Evolutionary conservation across 148 eudicot genomes (phyloP).

Genomic region (Spergularia marina): DNA sequence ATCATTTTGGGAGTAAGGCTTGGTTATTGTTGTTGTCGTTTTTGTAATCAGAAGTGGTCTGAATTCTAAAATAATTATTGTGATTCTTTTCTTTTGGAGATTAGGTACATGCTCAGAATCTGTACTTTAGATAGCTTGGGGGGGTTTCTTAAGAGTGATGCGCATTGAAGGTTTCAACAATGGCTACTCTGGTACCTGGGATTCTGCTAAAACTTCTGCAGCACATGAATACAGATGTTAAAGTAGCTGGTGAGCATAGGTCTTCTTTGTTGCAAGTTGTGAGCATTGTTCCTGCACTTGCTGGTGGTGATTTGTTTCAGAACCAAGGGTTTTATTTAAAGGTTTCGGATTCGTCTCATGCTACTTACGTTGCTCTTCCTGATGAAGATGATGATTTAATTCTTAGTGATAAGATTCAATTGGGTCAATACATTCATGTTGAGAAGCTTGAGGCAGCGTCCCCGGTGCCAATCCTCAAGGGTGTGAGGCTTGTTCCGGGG

Average conservation of each 20-base stretch:
- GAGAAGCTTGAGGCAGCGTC: slow-evolving; percentile 76
- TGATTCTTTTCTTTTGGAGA: slow-evolving; percentile 15
- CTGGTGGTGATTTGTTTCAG: slow-evolving; percentile 81
- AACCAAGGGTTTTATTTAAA: slow-evolving; percentile 87
- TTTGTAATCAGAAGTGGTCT: not conserved
- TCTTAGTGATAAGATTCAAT: slow-evolving; percentile 77
- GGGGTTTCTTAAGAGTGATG: slow-evolving; percentile 41
- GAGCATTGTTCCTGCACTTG: slow-evolving; percentile 80
- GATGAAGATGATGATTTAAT: slow-evolving; percentile 85
- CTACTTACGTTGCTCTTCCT: slow-evolving; percentile 88
- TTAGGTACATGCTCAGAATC: slow-evolving; percentile 20
- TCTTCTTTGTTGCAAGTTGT: slow-evolving; percentile 86
- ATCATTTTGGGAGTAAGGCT: too few species aligned
- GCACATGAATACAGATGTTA: slow-evolving; percentile 87
- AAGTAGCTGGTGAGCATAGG: slow-evolving; percentile 81
- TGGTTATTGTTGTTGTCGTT: not conserved
- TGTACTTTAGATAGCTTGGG: slow-evolving; percentile 21
- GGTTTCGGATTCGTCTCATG: slow-evolving; percentile 97
- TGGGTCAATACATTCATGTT: slow-evolving; percentile 88
- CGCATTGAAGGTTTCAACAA: slow-evolving; percentile 40
- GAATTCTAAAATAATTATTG: not conserved
- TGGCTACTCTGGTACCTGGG: slow-evolving; percentile 89
- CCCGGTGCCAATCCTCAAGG: slow-evolving; percentile 75
- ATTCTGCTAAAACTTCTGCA: slow-evolving; percentile 75
- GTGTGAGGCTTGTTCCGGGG: slow-evolving; percentile 78